Evolutionary conservation across 2,329 filamentous ascomycete genomes (phyloP), one percentile per base, ranked within the genome.

Genomic region (Fusarium torulosum): DNA sequence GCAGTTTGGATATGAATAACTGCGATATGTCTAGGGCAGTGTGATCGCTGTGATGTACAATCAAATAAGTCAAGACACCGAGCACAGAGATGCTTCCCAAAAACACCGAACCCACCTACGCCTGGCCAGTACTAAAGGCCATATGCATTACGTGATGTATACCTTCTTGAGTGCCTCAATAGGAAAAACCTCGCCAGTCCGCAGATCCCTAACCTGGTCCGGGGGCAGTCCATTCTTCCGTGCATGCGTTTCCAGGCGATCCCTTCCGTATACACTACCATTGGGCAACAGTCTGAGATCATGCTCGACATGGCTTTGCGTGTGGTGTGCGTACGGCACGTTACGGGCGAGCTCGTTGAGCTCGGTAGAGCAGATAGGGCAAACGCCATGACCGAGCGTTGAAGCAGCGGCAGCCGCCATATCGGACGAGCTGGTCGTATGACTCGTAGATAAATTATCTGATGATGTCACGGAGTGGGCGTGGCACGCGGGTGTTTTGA

Each of bases 401-500:
- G 77, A 75, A 19, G 71, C 64, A 23, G 62, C 59, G 25, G 73
- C 42, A 20, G 51, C 59, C 14, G 71, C 67, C 21, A 70, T 52
- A 35, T 82, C 79, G 1, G 86, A 85, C 6, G 86, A 82, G 21
- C 83, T 81, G 2, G 91, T 91, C 80, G 57, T 52, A 13, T 67
- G 57, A 23, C 56, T 55, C 4, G 40, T 40, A 23, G 54, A 50
- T 8, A 51, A 54, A 42, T 40, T 51, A 19, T 53, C 33, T 10
- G 53, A 50, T 9, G 64, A 47, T 20, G 59, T 33, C 13, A 43
- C 38, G 20, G 64, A 56, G 31, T 72, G 52, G 15, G 69, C 37
- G 23, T 98, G 94, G 77, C 96, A 99, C 17, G 93, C 90, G 0
- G 96, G 96, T 1, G 96, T 98, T 79, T 99, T 99, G 69, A 99